Evolutionary conservation across 768 basidiomycete genomes (phyloP).

Genomic region (Suillus subluteus): DNA sequence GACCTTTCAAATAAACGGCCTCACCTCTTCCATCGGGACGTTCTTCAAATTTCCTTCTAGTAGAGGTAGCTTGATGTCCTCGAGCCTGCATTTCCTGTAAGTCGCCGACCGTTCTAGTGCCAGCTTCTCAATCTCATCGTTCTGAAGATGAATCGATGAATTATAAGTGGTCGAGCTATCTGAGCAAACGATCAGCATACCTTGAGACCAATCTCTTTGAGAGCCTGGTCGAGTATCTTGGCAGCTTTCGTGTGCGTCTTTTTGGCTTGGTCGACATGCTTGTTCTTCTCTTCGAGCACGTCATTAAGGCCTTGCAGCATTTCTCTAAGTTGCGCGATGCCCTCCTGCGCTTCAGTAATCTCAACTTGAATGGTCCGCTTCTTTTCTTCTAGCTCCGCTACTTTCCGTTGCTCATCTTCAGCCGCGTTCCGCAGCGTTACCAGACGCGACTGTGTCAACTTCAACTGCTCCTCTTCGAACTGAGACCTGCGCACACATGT

Average conservation of each 20-base stretch:
- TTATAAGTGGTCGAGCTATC: neutral
- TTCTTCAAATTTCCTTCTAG: conserved; percentile 74
- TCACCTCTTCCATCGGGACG: conserved; percentile 94
- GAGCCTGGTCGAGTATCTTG: conserved; percentile 79
- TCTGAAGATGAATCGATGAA: conserved; percentile 40
- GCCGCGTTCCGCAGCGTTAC: conserved; percentile 54
- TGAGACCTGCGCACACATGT: conserved; percentile 53
- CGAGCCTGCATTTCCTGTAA: conserved; percentile 91
- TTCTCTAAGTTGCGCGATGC: conserved; percentile 58
- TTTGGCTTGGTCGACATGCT: conserved; percentile 76
- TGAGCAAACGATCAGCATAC: conserved; percentile 43
- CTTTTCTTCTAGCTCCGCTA: conserved; percentile 57
- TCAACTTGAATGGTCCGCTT: conserved; percentile 60
- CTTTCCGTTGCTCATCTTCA: conserved; percentile 53
- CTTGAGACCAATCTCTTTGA: conserved; percentile 88
- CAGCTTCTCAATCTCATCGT: conserved; percentile 90
- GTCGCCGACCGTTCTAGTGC: conserved; percentile 83
- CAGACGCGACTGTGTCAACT: conserved; percentile 65
- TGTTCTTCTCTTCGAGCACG: conserved; percentile 71
- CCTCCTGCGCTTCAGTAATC: conserved; percentile 58
- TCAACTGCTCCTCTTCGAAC: conserved; percentile 82
- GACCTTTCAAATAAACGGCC: conserved; percentile 13
- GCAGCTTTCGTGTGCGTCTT: conserved; percentile 67
- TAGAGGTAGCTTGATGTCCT: conserved; percentile 87
- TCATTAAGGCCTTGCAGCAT: conserved; percentile 66